phyloP scores from a whole-genome alignment of 768 basidiomycete species.

The Paxillus involutus region DNA sequence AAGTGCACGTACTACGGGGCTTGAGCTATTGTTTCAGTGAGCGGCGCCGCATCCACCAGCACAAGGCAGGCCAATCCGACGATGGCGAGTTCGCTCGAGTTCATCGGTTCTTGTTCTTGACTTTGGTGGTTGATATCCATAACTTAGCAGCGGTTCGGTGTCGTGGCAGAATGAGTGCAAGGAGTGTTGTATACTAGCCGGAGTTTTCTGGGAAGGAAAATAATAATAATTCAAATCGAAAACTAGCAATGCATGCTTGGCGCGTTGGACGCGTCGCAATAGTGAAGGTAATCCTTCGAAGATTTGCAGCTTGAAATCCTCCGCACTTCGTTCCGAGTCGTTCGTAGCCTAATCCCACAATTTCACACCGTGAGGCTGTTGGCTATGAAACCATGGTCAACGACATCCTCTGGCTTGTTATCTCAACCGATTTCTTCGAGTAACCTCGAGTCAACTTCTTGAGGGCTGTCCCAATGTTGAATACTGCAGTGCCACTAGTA shows the following conservation, averaged over 20 bases:
- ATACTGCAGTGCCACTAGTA: too few relatives aligned
- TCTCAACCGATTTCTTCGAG: too few relatives aligned
- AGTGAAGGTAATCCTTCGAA: not conserved
- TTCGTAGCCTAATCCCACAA: too few relatives aligned
- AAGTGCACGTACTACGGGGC: not conserved
- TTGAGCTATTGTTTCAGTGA: not conserved
- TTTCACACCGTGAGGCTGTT: too few relatives aligned
- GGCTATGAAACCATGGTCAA: too few relatives aligned
- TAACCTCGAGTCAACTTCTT: too few relatives aligned
- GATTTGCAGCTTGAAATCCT: too few relatives aligned
- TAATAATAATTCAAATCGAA: slow-evolving; percentile 32
- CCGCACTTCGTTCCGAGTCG: too few relatives aligned
- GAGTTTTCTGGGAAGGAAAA: slow-evolving; percentile 29
- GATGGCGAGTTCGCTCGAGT: not conserved
- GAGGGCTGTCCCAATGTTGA: too few relatives aligned
- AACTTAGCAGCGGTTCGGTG: slow-evolving; percentile 2
- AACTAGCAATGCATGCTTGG: slow-evolving; percentile 6
- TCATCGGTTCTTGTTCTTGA: slow-evolving; percentile 3
- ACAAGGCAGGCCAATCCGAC: not conserved
- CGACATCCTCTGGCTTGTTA: too few relatives aligned
- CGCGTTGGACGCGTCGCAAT: not conserved
- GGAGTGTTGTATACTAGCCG: slow-evolving; percentile 23
- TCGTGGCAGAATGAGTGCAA: slow-evolving; percentile 29
- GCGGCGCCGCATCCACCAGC: not conserved
- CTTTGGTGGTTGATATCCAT: slow-evolving; percentile 4